Evolutionary conservation across 2,329 filamentous ascomycete genomes (phyloP), one percentile per base, ranked within the genome.

Genomic region (Fusarium torulosum): DNA sequence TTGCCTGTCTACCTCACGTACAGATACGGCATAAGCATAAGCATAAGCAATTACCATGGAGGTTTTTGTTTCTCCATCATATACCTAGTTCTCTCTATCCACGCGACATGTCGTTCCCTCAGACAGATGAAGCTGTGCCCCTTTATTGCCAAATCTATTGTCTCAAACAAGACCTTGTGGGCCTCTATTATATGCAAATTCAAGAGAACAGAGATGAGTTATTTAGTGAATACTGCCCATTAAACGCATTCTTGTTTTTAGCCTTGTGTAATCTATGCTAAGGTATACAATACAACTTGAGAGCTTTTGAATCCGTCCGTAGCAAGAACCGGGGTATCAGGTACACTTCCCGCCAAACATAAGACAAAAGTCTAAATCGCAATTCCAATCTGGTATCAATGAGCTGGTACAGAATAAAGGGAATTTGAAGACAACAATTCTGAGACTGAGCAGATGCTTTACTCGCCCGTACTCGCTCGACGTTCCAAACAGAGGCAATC

Each of bases 371-470:
- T 43, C 20, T 53, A 54, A 54, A 42, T 52, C 50, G 42, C 57
- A 59, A 67, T 62, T 67, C 53, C 66, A 69, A 67, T 69, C 59
- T 69, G 62, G 66, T 67, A 69, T 67, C 66, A 69, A 51, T 40
- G 33, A 40, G 25, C 23, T 56, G 52, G 33, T 27, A 59, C 51
- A 50, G 27, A 53, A 46, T 9, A 53, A 59, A 56, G 20, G 21
- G 35, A 59, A 45, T 52, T 11, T 13, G 27, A 59, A 53, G 20
- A 49, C 63, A 59, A 23, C 7, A 59, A 23, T 8, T n/a, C 54
- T 66, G 56, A 42, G 44, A 25, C 27, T 53, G 44, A 46, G 43
- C 47, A 51, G 47, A 58, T 64, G 63, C 44, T 61, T 63, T 64
- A 51, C 41, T 62, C 55, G 33, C 45, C 41, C 44, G 59, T 56